Percentiles rank a stretch among this genome's conserved stretches.
Conservation (phyloP, 305 asterid genomes). For the Petunia hybrid region DNA sequence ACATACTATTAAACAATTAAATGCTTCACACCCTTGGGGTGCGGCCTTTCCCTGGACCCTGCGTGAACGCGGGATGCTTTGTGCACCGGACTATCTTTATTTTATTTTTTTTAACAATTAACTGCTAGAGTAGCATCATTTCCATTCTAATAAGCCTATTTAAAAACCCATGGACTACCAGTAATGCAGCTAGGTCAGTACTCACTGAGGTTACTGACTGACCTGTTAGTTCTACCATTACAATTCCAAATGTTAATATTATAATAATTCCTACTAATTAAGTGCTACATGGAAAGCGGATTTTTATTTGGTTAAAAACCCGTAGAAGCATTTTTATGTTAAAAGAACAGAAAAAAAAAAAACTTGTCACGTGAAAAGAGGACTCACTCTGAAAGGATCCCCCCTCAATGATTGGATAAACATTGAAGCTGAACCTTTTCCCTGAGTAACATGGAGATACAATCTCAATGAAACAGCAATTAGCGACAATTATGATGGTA, state of each 20-base stretch:
- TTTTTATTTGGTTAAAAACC: not conserved
- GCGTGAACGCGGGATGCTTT: too few species aligned
- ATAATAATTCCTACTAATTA: not conserved
- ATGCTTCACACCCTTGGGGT: not conserved
- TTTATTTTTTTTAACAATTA: not conserved
- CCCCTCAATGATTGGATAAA: slow-evolving; percentile 96
- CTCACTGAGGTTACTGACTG: not conserved
- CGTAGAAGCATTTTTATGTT: not conserved
- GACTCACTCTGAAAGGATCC: slow-evolving; percentile 89
- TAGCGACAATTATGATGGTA: slow-evolving; percentile 27
- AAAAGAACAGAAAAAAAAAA: slow-evolving; percentile 29
- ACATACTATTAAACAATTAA: not conserved
- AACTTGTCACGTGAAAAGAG: slow-evolving; percentile 8
- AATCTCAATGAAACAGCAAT: slow-evolving; percentile 11
- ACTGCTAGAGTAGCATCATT: slow-evolving; percentile 5
- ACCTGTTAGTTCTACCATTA: slow-evolving; percentile 11
- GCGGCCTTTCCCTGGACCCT: too few species aligned
- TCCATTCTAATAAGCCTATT: not conserved
- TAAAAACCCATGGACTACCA: not conserved
- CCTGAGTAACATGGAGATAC: slow-evolving; percentile 54
- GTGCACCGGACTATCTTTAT: too few species aligned
- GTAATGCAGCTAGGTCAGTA: slow-evolving; percentile 16
- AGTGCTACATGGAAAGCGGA: slow-evolving; percentile 11
- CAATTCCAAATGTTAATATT: not conserved
- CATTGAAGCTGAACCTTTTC: slow-evolving; percentile 91